These are phyloP conservation scores for Funneliformis mosseae DNA, from an alignment of 192 early-diverging fungal genomes.

Conservation along the genomic window DNA sequence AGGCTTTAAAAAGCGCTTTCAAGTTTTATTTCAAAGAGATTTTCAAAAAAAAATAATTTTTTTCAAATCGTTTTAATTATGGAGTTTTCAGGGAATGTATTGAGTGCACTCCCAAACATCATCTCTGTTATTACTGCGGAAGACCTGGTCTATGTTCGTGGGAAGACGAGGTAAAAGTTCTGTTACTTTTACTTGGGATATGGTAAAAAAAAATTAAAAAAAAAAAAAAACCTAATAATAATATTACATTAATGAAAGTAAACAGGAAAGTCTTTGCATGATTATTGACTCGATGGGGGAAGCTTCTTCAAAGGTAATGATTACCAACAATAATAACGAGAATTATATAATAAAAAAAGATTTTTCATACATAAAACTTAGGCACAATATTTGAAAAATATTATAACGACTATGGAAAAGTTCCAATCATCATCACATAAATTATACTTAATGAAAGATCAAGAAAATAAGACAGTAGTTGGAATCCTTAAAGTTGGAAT, in stretches of 20 bases:
- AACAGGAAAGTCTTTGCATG: slow-evolving; percentile 39
- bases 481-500: slow-evolving; percentile 49
- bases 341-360: neutral
- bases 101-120: neutral
- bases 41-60: too few species aligned
- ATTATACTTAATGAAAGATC: slow-evolving; percentile 42
- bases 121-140: neutral
- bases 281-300: slow-evolving; percentile 46
- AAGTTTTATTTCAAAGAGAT: too few species aligned
- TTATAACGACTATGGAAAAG: slow-evolving; percentile 39
- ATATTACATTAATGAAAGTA: neutral
- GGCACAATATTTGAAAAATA: slow-evolving; percentile 43
- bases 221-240: neutral
- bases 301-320: slow-evolving; percentile 43
- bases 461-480: slow-evolving; percentile 40
- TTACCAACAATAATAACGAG: neutral
- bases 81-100: slow-evolving; percentile 7
- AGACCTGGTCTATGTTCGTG: neutral
- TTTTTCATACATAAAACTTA: neutral
- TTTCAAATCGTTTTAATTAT: neutral
- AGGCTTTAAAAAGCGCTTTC: too few species aligned
- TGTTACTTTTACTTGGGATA: neutral
- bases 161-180: neutral
- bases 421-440: slow-evolving; percentile 42
- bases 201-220: too few species aligned